Percentiles rank a stretch among this genome's conserved stretches.
Evolutionary conservation across 148 eudicot genomes (phyloP).

Genomic region (Nepenthes gracilis): DNA sequence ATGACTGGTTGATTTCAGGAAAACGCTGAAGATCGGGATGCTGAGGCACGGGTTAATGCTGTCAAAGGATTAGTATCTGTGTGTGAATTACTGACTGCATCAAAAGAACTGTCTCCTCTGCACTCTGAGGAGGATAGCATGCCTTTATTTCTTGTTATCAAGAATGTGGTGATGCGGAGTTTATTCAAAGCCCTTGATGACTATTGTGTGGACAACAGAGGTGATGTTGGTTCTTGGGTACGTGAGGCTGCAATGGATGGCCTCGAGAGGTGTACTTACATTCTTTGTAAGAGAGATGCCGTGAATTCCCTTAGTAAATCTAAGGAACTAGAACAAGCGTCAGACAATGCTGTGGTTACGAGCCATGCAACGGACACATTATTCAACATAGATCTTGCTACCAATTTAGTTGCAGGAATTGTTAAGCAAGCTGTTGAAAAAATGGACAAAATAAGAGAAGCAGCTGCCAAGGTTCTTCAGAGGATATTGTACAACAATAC

Average conservation of each 20-base stretch:
- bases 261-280: constrained; percentile 81
- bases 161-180: constrained; percentile 63
- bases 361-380: constrained; percentile 13
- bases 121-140: constrained; percentile 26
- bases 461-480: constrained; percentile 72
- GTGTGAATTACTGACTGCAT: constrained; percentile 53
- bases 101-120: constrained; percentile 18
- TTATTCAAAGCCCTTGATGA: constrained; percentile 83
- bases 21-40: constrained; percentile 85
- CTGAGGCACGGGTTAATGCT: constrained; percentile 94
- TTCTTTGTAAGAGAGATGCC: constrained; percentile 55
- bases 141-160: constrained; percentile 39
- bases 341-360: constrained; percentile 11
- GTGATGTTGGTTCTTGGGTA: constrained; percentile 99
- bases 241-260: constrained; percentile 94
- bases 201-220: constrained; percentile 92
- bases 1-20: constrained; percentile 33
- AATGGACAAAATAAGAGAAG: constrained; percentile 87
- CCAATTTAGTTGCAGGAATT: constrained; percentile 55
- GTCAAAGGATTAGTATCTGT: constrained; percentile 76
- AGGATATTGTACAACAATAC: constrained; percentile 56
- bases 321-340: constrained; percentile 8
- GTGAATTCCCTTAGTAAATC: constrained; percentile 9
- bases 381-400: constrained; percentile 61
- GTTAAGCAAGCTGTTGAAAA: constrained; percentile 88